Evolutionary conservation across 495 filamentous ascomycete species (phyloP), one percentile per base, ranked within the genome.

Genomic region (Pyrenula aspistea): DNA sequence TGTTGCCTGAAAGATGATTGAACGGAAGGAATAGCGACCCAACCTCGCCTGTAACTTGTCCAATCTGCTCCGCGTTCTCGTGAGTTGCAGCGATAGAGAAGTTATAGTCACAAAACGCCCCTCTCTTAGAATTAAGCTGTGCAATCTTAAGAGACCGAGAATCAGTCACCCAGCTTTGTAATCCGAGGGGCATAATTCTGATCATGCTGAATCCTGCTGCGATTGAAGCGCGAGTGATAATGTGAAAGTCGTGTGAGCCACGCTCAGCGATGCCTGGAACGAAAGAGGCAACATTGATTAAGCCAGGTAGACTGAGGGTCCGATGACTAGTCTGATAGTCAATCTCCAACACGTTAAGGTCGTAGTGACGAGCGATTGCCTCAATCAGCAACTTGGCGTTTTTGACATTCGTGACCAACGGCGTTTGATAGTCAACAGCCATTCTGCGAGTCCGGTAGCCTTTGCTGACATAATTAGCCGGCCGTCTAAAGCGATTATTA

Each of bases 381-480:
- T 98, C 93, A 60, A 98, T 86, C 50, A 98, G 69, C 55, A 98
- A 87, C 77, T 98, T 98, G 48, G 93, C 93, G 63, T 96, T 98
- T 79, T 98, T 98, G 64, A 98, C 93, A 65, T 98, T 98, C 52
- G 93, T 98, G 24, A 98, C 91, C 61, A 98, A 72, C 47, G 93
- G 93, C 48, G 92, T 95, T 70, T 96, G 92, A 71, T 96, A 98
- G 70, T 98, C 93, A 21, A 98, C 93, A 24, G 93, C 93, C 93
- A 98, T 95, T 62, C 93, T 85, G 66, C 93, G 81, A 25, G 93
- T 96, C 60, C 84, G 83, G 69, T 98, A 98, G 55, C 93, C 93
- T 71, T 88, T 91, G 68, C 90, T 95, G 86, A 98, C 92, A 74
- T 98, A 97, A 74, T 88, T 97, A 56, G 93, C 93, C 22, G 93